phyloP scores from a whole-genome alignment of 768 basidiomycete genomes.

The Imleria badia region DNA sequence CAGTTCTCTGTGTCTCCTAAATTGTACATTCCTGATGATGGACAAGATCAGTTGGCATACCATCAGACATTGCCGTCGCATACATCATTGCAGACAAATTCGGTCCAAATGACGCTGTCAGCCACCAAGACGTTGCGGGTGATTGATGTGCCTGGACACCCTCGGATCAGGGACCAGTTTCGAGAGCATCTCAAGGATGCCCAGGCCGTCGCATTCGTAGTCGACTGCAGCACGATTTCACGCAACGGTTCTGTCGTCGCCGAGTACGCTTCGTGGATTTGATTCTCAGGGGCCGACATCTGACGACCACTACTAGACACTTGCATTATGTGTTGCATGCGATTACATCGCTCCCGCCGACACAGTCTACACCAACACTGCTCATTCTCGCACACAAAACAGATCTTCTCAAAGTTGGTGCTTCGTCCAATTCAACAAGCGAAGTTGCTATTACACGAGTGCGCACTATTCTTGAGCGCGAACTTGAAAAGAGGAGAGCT shows the following conservation, averaged over 20 bases:
- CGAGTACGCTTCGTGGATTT: conserved; percentile 53
- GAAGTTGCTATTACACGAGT: conserved; percentile 70
- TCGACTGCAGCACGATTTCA: conserved; percentile 76
- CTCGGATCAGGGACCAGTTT: conserved; percentile 74
- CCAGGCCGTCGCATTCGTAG: conserved; percentile 72
- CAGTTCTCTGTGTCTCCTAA: conserved; percentile 25
- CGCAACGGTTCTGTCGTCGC: conserved; percentile 73
- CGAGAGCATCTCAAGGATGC: conserved; percentile 60
- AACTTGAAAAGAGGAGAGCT: conserved; percentile 72
- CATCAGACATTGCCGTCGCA: conserved; percentile 64
- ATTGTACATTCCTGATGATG: conserved; percentile 6
- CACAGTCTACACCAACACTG: conserved; percentile 57
- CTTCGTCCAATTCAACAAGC: conserved; percentile 33
- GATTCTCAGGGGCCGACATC: neutral
- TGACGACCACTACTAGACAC: conserved; percentile 46
- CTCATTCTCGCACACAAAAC: conserved; percentile 75
- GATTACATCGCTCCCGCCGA: conserved; percentile 71
- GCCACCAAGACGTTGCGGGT: conserved; percentile 49
- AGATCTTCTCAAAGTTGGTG: conserved; percentile 59
- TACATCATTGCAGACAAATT: conserved; percentile 76
- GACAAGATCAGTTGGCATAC: conserved; percentile 56
- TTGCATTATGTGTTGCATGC: conserved; percentile 71
- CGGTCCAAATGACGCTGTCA: conserved; percentile 45
- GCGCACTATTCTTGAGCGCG: conserved; percentile 76
- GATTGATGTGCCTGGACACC: conserved; percentile 84